Percentiles rank a stretch among this genome's conserved stretches.
Evolutionary conservation across 495 filamentous ascomycete species (phyloP).

Genomic region (Talaromyces trachyspermus): DNA sequence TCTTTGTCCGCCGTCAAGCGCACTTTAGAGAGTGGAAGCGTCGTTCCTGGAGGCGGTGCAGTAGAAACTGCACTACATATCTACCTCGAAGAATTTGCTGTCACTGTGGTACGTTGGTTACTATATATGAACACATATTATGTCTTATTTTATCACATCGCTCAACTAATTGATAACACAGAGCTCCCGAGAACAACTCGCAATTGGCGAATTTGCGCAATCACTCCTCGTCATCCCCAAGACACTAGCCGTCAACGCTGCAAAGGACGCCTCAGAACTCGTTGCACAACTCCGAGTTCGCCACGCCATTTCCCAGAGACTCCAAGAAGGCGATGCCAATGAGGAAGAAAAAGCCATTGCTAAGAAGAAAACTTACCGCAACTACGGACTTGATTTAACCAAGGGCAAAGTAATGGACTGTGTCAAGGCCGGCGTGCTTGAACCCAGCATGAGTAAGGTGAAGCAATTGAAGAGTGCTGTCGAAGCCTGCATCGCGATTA

Average conservation of each 20-base stretch:
- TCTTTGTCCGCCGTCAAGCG: constrained; percentile 95
- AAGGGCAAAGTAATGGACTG: constrained; percentile 89
- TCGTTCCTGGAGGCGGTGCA: constrained; percentile 92
- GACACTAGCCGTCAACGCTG: constrained; percentile 93
- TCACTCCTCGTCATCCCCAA: constrained; percentile 92
- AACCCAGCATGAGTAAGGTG: constrained; percentile 98
- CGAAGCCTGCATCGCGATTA: constrained; percentile 97
- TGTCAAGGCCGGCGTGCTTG: constrained; percentile 89
- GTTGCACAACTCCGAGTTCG: constrained; percentile 91
- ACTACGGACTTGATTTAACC: constrained; percentile 88
- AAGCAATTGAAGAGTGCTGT: constrained; percentile 97
- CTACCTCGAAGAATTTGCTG: constrained; percentile 98
- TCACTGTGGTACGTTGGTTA: constrained; percentile 77
- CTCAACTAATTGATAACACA: constrained; percentile 18
- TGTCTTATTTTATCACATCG: not conserved
- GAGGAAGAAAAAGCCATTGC: constrained; percentile 82
- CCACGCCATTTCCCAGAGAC: constrained; percentile 88
- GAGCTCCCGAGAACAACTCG: constrained; percentile 94
- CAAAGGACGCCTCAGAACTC: constrained; percentile 90
- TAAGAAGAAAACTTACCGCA: constrained; percentile 94
- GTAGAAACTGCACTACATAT: constrained; percentile 99
- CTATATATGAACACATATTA: not conserved
- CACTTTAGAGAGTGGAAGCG: constrained; percentile 91
- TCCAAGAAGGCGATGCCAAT: constrained; percentile 71
- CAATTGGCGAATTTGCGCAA: constrained; percentile 95